A percentile compares a stretch with the other conserved stretches of the same genome.
Conservation (phyloP, 2,329 filamentous ascomycete species). For the Fusarium mangiferae region DNA sequence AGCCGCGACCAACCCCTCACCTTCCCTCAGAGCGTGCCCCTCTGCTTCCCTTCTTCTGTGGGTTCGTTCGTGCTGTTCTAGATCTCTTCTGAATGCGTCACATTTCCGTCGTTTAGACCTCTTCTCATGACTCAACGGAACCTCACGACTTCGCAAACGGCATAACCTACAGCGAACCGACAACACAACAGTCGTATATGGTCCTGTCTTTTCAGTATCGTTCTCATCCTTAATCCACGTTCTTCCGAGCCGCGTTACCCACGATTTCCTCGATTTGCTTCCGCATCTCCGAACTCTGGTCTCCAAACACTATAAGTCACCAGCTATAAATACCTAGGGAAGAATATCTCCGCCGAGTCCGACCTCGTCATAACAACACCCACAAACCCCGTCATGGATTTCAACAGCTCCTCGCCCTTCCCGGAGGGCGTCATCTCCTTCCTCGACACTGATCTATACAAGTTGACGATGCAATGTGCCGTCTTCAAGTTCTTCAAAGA, state of each 20-base stretch:
- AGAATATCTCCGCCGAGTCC: background rate
- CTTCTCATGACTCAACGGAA: constrained; percentile 12
- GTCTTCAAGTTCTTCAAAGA: constrained; percentile 92
- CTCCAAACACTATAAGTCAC: background rate
- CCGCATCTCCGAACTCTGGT: constrained; percentile 26
- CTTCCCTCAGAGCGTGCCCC: constrained; percentile 18
- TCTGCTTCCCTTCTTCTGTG: constrained; percentile 15
- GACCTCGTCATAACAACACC: background rate
- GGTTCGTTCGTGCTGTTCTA: constrained; percentile 19
- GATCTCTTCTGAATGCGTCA: constrained; percentile 31
- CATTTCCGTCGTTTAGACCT: constrained; percentile 19
- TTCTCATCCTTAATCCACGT: background rate
- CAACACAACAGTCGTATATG: background rate
- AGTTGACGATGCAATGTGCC: constrained; percentile 98
- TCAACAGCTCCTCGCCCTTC: constrained; percentile 72
- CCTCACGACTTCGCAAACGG: constrained; percentile 1
- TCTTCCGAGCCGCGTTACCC: constrained; percentile 3
- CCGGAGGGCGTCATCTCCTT: constrained; percentile 85
- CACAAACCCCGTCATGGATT: constrained; percentile 63
- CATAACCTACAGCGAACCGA: background rate
- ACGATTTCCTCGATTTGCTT: constrained; percentile 17
- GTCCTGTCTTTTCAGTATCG: constrained; percentile 5
- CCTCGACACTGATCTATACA: constrained; percentile 88
- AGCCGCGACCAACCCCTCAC: constrained; percentile 31
- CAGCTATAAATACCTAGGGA: background rate